These are phyloP conservation scores for Ceratobasidium theobromae DNA, from an alignment of 1,284 basidiomycete genomes.

Conservation along the genomic window DNA sequence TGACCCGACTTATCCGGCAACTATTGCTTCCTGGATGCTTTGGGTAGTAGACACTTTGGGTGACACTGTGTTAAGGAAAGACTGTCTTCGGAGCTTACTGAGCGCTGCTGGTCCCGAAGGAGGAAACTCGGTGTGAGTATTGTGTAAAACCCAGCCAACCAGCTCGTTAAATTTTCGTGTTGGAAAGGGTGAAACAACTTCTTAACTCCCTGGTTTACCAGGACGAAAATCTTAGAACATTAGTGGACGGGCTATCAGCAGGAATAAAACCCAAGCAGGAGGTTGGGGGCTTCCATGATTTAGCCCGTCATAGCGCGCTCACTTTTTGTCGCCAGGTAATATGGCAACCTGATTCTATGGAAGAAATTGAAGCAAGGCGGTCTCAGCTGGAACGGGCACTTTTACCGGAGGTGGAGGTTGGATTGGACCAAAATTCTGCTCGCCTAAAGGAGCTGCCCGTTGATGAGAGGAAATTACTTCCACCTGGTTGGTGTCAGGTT, in stretches of 20 bases:
- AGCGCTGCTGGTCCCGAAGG: conserved; percentile 16
- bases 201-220: conserved; percentile 11
- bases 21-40: conserved; percentile 64
- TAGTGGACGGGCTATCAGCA: background rate
- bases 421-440: background rate
- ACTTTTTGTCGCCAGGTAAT: background rate
- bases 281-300: background rate
- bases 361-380: conserved; percentile 8
- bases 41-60: conserved; percentile 56
- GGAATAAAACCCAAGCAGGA: conserved; percentile 6
- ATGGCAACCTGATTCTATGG: conserved; percentile 12
- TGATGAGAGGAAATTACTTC: conserved; percentile 9
- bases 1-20: conserved; percentile 55
- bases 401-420: background rate
- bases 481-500: conserved; percentile 18
- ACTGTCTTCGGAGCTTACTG: conserved; percentile 18
- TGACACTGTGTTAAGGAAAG: conserved; percentile 34
- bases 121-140: conserved; percentile 4
- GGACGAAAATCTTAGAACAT: background rate
- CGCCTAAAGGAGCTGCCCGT: background rate
- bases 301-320: background rate
- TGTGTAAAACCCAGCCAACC: background rate
- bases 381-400: background rate
- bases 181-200: background rate
- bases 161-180: background rate